Conservation (phyloP, 2,329 filamentous ascomycete species). For the Clathrospora elynae region DNA sequence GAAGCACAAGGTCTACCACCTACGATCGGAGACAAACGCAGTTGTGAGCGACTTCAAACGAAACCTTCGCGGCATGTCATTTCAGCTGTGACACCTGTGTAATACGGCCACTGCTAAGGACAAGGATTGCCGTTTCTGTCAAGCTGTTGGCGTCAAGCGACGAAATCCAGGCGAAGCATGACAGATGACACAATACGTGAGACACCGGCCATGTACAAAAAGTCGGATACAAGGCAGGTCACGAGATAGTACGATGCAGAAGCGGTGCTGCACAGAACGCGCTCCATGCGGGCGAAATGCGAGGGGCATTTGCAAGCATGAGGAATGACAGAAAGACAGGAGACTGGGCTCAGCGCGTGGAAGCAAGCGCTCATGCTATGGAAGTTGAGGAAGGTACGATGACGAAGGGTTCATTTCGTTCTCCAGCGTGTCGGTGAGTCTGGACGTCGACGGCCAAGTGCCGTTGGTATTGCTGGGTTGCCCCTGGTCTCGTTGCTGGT, state of each 20-base stretch:
- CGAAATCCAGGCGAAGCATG: conserved; percentile 25
- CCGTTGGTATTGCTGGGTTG: too few relatives aligned
- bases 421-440: conserved; percentile 38
- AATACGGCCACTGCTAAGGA: conserved; percentile 8
- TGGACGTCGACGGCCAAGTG: conserved; percentile 23
- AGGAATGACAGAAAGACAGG: conserved; percentile 33
- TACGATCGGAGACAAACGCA: conserved; percentile 12
- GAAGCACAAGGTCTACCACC: conserved; percentile 6
- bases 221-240: conserved; percentile 37
- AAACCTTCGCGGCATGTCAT: conserved; percentile 15
- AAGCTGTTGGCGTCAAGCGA: conserved; percentile 20
- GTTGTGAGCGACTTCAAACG: conserved; percentile 16
- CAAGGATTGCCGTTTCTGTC: conserved; percentile 19
- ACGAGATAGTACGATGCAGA: conserved; percentile 30
- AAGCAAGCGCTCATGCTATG: conserved; percentile 26
- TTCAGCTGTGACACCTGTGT: conserved; percentile 19
- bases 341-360: conserved; percentile 25
- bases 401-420: conserved; percentile 20
- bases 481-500: too few relatives aligned
- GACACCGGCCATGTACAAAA: conserved; percentile 25
- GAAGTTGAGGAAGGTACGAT: conserved; percentile 16
- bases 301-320: conserved; percentile 31
- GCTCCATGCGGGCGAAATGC: conserved; percentile 20
- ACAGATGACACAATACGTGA: conserved; percentile 22
- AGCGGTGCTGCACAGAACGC: conserved; percentile 34